Base-by-base conservation (phyloP, 2,329 filamentous ascomycete species). In the Exophiala aquamarina region DNA sequence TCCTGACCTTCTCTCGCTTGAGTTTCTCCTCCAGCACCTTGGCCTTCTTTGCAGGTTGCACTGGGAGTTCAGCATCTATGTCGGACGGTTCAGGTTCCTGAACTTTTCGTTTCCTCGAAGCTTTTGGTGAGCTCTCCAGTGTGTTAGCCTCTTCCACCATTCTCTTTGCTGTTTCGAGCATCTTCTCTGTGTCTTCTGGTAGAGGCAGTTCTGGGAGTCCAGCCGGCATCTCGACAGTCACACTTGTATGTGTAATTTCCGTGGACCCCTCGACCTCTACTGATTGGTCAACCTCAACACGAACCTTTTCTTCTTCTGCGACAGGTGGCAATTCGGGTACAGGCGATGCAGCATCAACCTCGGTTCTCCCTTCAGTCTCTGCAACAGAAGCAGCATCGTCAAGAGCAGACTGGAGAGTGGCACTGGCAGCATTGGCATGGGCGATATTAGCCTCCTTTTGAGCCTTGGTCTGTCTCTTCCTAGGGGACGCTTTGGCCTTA, bases 1-100 rank as follows among this genome's bases (percentile, higher is more conserved):
- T 89, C 70, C 89, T 85, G 57, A 96, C 89, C 63, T 84, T 87
- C 70, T 94, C 86, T 71, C 89, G 91, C 68, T 85, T 85, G 58
- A 94, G 67, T 68, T 93, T 86, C 35, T 87, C 80, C 65, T 93
- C 87, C 1, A 89, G 64, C 11, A 71, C 67, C 61, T 68, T 86
- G 32, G 80, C 82, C 64, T 86, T 89, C 81, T 97, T 97, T 5
- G 70, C 68, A 13, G 66, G 83, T 50, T 77, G 74, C n/a, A 63
- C 57, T 17, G 68, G 63, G 31, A 64, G 54, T 28, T 61, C 62
- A 20, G 65, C 64, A 18, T 61, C 59, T 23, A 59, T 57, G n/a
- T 66, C 63, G 28, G 66, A 66, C 28, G 71, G 68, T 33, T 70
- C 70, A 15, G 69, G 69, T 11, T 70, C 69, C 21, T 90, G 86